Base-by-base conservation (phyloP, 2,329 filamentous ascomycete species). In the Neofusicoccum sp. region DNA sequence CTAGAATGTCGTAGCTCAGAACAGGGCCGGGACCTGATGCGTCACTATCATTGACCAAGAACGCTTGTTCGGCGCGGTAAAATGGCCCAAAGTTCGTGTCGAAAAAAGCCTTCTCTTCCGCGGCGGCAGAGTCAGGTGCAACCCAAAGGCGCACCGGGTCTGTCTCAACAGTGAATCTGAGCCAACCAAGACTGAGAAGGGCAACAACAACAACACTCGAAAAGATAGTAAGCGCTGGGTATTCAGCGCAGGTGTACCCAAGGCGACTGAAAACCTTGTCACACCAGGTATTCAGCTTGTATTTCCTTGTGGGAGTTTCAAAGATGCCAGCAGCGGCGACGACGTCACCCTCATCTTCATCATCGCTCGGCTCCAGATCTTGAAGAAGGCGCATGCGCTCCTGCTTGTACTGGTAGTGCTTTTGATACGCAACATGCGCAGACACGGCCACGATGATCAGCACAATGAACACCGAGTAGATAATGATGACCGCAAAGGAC, bases 131-230 rank as follows among this genome's bases (percentile, higher is more conserved):
- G 7, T 89, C 89, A 6, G 95, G 95, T 68, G 93, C 93, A n/a
- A 99, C 95, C 95, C 95, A 99, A 7, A 99, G 80, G 49, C 90
- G 87, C 9, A 96, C 95, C 5, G 95, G 95, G 64, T 98, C 89
- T 24, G 82, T 90, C 74, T 98, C 95, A 36, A 99, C 82, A n/a
- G 90, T 83, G 69, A 99, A 99, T 45, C 86, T 85, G 62, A 95
- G 78, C 91, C 91, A 96, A 1, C 95, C 95, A 36, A 93, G 76
- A 70, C 93, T 97, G 63, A 99, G 80, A 4, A 96, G 72, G 1
- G 81, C 84, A 9, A 97, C 89, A 2, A 95, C 70, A 1, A 95
- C 58, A n/a, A 97, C 72, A 64, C 90, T 93, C 6, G 82, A 79
- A 2, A 82, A 76, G 65, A 98, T 96, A 1, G 93, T 97, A 63